Base-by-base conservation (phyloP, 306 rosid genomes). In the Cucurbita argyrosperma region DNA sequence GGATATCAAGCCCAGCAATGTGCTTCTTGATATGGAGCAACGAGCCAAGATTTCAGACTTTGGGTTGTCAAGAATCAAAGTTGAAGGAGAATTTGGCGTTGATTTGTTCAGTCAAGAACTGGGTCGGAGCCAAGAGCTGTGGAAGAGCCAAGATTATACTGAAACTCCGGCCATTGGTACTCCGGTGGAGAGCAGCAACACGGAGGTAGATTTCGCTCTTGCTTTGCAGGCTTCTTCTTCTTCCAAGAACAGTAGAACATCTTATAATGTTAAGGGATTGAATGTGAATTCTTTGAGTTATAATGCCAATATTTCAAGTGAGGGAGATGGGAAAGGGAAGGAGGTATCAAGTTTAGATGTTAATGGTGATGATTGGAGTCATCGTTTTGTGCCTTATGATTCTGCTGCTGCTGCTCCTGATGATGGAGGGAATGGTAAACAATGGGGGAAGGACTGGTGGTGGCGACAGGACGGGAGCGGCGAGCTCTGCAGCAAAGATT, bases 371-470 rank as follows among this genome's bases (percentile, higher is more conserved):
- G 91, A 87, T 76, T 92, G 97, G 96, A 82, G 79, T 51, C 72
- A 12, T 37, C 86, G 84, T 75, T 90, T 90, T 80, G 92, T 90
- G 81, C 88, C 96, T 69, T 92, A 83, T 71, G 93, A 93, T 54
- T 88, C 84, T 65, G 90, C 52, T 56, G 80, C 62, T 67, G 71
- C 78, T 26, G 82, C 54, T 54, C 88, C 76, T 73, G 90, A 87
- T 72, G 94, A 87, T 67, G 87, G 76, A 43, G 87, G 55, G 71
- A 86, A 85, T 78, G 83, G 78, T 50, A 87, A 87, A 79, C 93
- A 85, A 74, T 86, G 98, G 94, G 96, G 97, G 18, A 88, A 90
- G 79, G 97, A 89, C 67, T 94, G 98, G 98, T 90, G 97, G 98
- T 94, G 97, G 98, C 88, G 79, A 71, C 98, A 94, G 60, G 97